Evolutionary conservation across 495 filamentous ascomycete species (phyloP).

Genomic region (Collariella sp.): DNA sequence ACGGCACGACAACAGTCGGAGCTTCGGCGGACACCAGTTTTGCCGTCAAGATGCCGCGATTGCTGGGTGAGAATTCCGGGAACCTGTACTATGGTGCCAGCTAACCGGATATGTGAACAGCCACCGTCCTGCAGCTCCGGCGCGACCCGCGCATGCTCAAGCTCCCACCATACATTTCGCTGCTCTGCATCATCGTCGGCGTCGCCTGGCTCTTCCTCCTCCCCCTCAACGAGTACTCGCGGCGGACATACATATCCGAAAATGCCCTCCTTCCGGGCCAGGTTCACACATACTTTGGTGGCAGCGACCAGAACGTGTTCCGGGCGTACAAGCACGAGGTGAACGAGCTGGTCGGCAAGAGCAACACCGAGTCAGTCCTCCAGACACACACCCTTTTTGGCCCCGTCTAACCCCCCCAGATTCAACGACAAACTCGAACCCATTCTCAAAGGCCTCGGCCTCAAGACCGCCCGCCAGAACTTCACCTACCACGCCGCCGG

Average conservation of each 20-base stretch:
- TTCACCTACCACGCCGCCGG: slow-evolving; percentile 71
- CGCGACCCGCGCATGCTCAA: slow-evolving; percentile 62
- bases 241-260: slow-evolving; percentile 92
- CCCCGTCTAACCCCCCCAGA: slow-evolving; percentile 26
- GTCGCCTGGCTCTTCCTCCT: slow-evolving; percentile 88
- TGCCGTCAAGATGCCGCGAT: slow-evolving; percentile 30
- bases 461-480: slow-evolving; percentile 78
- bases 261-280: slow-evolving; percentile 94
- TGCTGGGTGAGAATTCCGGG: slow-evolving; percentile 18
- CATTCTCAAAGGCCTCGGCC: slow-evolving; percentile 65
- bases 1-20: background rate
- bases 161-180: slow-evolving; percentile 72
- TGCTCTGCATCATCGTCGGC: slow-evolving; percentile 79
- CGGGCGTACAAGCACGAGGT: slow-evolving; percentile 85
- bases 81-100: background rate
- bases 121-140: slow-evolving; percentile 45
- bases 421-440: slow-evolving; percentile 61
- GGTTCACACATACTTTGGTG: slow-evolving; percentile 94
- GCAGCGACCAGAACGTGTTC: slow-evolving; percentile 92
- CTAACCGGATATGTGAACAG: slow-evolving; percentile 22
- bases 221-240: slow-evolving; percentile 87
- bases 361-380: slow-evolving; percentile 39
- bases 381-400: background rate
- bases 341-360: slow-evolving; percentile 48
- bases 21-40: slow-evolving; percentile 18